Conservation (phyloP, 2,329 filamentous ascomycete genomes). For the Botrytis cinerea region DNA sequence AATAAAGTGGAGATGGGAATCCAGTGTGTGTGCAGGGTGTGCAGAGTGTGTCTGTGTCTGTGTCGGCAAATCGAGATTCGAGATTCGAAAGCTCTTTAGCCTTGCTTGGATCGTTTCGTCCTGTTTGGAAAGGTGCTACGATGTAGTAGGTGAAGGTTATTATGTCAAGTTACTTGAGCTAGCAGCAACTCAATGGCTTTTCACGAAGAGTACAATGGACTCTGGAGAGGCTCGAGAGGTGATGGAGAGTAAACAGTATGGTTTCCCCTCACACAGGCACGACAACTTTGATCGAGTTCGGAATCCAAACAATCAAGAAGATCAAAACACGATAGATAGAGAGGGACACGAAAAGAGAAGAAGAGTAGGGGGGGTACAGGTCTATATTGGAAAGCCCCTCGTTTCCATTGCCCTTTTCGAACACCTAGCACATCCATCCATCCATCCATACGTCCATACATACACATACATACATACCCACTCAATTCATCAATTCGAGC, state of each 20-base stretch:
- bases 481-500: background rate
- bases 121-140: background rate
- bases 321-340: background rate
- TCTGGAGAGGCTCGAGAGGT: background rate
- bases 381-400: constrained; percentile 14
- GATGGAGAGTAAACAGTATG: background rate
- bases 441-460: background rate
- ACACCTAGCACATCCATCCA: background rate
- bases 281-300: background rate
- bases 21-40: background rate
- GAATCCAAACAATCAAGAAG: background rate
- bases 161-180: background rate
- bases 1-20: constrained; percentile 3
- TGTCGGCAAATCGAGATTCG: background rate
- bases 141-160: background rate
- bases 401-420: background rate
- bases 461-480: background rate
- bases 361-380: constrained; percentile 1
- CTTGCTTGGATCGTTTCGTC: constrained; percentile 1
- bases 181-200: background rate
- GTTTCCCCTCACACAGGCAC: background rate
- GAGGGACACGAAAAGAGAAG: background rate
- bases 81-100: background rate
- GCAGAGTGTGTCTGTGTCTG: background rate
- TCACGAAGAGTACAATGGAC: background rate